phyloP scores from a whole-genome alignment of 192 early-diverging fungal genomes.

The Jimgerdemannia flammicorona region DNA sequence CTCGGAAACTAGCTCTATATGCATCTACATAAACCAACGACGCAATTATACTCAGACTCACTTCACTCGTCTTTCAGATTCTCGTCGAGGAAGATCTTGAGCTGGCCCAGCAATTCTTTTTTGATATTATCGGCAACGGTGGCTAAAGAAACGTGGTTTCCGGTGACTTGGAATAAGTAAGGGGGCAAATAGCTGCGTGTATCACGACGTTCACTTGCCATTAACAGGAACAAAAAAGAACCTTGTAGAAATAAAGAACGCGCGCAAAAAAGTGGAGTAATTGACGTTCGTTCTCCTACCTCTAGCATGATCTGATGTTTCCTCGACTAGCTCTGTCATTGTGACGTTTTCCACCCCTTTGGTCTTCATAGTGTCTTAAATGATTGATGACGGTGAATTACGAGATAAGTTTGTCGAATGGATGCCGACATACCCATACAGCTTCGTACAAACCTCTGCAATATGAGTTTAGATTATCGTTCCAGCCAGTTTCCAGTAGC shows the following conservation, averaged over 20 bases:
- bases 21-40: too few relatives aligned
- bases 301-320: neutral
- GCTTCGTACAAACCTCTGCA: neutral
- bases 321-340: neutral
- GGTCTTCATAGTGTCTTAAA: neutral
- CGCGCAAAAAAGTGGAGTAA: too few relatives aligned
- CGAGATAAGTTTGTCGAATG: too few relatives aligned
- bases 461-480: neutral
- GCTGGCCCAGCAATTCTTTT: neutral
- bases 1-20: too few relatives aligned
- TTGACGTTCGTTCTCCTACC: neutral
- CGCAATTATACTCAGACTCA: too few relatives aligned
- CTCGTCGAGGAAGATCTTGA: neutral
- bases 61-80: neutral
- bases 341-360: neutral
- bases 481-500: constrained; percentile 2
- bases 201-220: too few relatives aligned
- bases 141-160: neutral
- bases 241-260: too few relatives aligned
- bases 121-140: neutral
- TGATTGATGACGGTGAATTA: neutral
- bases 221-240: too few relatives aligned
- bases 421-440: too few relatives aligned
- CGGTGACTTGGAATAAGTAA: too few relatives aligned
- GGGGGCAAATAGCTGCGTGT: too few relatives aligned